Evolutionary conservation across 2,329 filamentous ascomycete species (phyloP).

Genomic region (Penicillium palitans): DNA sequence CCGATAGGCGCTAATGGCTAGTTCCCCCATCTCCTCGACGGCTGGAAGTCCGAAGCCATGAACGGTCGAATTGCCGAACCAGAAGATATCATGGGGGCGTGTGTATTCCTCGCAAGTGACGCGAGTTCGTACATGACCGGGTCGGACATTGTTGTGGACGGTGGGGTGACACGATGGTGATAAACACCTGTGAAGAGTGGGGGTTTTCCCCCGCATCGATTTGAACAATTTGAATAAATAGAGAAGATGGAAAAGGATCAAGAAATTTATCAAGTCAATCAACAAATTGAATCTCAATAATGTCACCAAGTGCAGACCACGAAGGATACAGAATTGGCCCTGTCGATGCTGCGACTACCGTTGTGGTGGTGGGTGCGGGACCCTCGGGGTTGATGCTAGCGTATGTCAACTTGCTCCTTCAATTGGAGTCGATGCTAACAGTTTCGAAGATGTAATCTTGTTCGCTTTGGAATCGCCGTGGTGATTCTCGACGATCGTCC

Average conservation of each 20-base stretch:
- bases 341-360: slow-evolving; percentile 25
- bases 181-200: slow-evolving; percentile 12
- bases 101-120: slow-evolving; percentile 52
- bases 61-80: slow-evolving; percentile 50
- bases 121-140: slow-evolving; percentile 50
- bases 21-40: slow-evolving; percentile 50
- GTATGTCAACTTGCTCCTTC: slow-evolving; percentile 26
- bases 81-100: slow-evolving; percentile 53
- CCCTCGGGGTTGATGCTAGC: slow-evolving; percentile 49
- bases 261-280: background rate
- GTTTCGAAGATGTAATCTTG: slow-evolving; percentile 54
- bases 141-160: slow-evolving; percentile 50
- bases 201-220: slow-evolving; percentile 10
- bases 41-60: slow-evolving; percentile 54
- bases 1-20: slow-evolving; percentile 17
- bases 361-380: slow-evolving; percentile 46
- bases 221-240: slow-evolving; percentile 2
- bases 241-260: background rate
- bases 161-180: slow-evolving; percentile 44
- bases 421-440: slow-evolving; percentile 20
- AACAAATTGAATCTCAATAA: slow-evolving; percentile 14
- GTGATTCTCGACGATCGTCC: slow-evolving; percentile 68
- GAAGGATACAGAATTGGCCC: slow-evolving; percentile 27
- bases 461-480: slow-evolving; percentile 65
- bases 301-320: slow-evolving; percentile 32